Base-by-base conservation (phyloP, 129 eudicot species). In the Lonicera japonica region DNA sequence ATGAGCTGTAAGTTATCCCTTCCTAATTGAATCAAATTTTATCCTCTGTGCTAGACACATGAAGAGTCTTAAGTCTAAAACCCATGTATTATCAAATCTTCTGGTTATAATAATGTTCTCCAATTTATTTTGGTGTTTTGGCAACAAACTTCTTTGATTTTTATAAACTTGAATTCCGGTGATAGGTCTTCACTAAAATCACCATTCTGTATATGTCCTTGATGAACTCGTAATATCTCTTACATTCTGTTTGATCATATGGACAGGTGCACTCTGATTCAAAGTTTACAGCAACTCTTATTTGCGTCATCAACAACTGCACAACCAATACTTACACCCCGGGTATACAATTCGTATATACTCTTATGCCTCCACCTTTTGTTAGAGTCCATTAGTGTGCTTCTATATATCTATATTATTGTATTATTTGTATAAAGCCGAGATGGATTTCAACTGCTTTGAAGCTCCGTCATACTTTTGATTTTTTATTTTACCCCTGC, bases 221-320 rank as follows among this genome's bases (percentile, higher is more conserved):
- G 53, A 47, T 11, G 0, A 11, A 14, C 21, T 50, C 4, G 21
- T 22, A 5, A 34, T 29, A 52, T 55, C 46, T 78, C 8, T 38
- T 68, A 58, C 46, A 64, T 36, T 17, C 22, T 40, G 17, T n/a
- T 40, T 4, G 16, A 46, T 68, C 25, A 64, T 61, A 19, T 74
- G 6, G 60, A 13, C 73, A 94, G 99, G 83, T 88, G 95, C 73
- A 94, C 83, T 64, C 89, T 94, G 57, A 85, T 94, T 73, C 95
- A 85, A 77, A 88, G 79, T 75, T 64, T 94, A 85, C 99, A 94
- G 87, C 96, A 94, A 63, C 73, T 94, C 40, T 75, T 88, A 22
- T 94, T 94, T 81, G 96, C 99, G 25, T 88, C 99, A 7, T 94
- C 99, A 22, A 88, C 99, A 43, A 94, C 99, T 25, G 99, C 96